Evolutionary conservation across 495 filamentous ascomycete genomes (phyloP), one percentile per base, ranked within the genome.

Genomic region (Astrothelium macrocarpum): DNA sequence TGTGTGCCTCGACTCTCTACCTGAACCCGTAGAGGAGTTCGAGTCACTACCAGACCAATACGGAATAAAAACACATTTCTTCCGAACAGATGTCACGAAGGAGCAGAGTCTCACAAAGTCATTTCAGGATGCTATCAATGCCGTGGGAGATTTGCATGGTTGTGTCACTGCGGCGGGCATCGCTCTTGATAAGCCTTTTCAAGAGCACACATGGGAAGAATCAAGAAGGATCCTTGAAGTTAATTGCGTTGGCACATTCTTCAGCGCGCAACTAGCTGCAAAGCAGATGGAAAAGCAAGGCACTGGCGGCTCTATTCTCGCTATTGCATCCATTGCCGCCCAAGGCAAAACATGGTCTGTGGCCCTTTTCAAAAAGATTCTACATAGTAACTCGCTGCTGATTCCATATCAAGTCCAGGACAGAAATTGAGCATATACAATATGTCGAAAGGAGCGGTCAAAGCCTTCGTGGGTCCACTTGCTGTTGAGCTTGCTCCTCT

Each of bases 371-470:
- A n/a, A n/a, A 23, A 5, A 49, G 20, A 49, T 1, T 20, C 20
- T 14, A 5, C 45, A 16, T 18, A 0, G n/a, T 9, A 14, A 16
- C 5, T 20, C 20, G 5, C 5, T 18, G 20, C 45, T 49, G 45
- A 49, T 18, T 49, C 20, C 20, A 18, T 62, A 46, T 64, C 32
- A 29, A 58, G 61, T 18, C 53, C 59, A 2, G 36, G 60, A 11
- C 66, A 68, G 53, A 66, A 53, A 28, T 28, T 66, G 7, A 39
- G 64, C 16, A 59, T 59, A 20, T 70, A 70, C 61, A 62, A 56
- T 34, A 64, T 64, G 60, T 70, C 66, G 23, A 70, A 70, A 53
- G 63, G 63, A 43, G 68, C 46, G 18, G 66, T 70, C 18, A 43
- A 59, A 20, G 67, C 63, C 9, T 61, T 70, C 2, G 68, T 64